Conservation (phyloP, 1,284 basidiomycete species). For the Rhizoctonia solani region DNA sequence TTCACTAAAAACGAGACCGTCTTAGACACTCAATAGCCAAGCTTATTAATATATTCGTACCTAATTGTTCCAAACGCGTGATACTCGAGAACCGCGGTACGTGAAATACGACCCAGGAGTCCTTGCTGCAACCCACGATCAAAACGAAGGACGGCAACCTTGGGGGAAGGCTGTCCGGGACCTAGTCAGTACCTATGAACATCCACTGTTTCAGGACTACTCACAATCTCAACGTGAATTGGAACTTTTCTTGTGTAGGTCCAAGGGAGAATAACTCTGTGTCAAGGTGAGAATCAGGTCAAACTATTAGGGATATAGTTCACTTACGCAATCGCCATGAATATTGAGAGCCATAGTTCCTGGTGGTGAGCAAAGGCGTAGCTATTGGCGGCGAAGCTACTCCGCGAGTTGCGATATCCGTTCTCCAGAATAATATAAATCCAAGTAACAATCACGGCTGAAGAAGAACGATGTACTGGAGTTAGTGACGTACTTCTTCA, state of each 20-base stretch:
- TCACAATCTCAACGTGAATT: constrained; percentile 74
- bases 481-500: background rate
- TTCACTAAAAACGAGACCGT: constrained; percentile 51
- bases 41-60: background rate
- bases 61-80: constrained; percentile 67
- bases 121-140: constrained; percentile 72
- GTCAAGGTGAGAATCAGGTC: constrained; percentile 34
- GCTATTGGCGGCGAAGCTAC: constrained; percentile 59
- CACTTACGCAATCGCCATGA: constrained; percentile 72
- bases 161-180: constrained; percentile 59
- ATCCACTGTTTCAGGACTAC: background rate
- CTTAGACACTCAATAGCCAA: background rate
- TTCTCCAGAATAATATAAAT: constrained; percentile 67
- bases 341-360: constrained; percentile 72
- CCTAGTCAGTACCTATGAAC: background rate
- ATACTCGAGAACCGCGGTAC: constrained; percentile 64
- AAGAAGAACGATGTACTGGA: background rate
- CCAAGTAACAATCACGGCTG: constrained; percentile 64
- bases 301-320: background rate
- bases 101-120: constrained; percentile 64
- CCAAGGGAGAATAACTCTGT: constrained; percentile 72
- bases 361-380: constrained; percentile 63
- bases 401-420: constrained; percentile 58
- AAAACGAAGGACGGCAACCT: constrained; percentile 67
- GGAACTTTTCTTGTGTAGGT: constrained; percentile 70